Percentiles rank a stretch among this genome's conserved stretches.
phyloP scores from a whole-genome alignment of 768 basidiomycete species.

The Calocybe gangraenosa region DNA sequence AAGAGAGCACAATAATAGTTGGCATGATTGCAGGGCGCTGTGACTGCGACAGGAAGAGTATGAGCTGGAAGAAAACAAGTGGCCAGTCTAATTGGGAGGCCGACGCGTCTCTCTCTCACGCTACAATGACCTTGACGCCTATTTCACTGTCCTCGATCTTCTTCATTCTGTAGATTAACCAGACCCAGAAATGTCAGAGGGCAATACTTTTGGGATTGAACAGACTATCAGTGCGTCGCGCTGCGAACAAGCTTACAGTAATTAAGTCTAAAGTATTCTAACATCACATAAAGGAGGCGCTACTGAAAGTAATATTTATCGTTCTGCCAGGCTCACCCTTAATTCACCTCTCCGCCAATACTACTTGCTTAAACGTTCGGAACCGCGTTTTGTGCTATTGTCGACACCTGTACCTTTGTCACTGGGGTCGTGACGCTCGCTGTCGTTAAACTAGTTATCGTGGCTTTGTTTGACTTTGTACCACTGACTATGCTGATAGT shows the following conservation, averaged over 20 bases:
- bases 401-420: background rate
- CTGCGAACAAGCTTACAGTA: background rate
- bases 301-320: background rate
- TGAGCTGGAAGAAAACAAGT: too few relatives aligned
- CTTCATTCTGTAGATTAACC: too few relatives aligned
- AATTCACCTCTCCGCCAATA: constrained; percentile 26
- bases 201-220: too few relatives aligned
- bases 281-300: background rate
- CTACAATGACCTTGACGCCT: too few relatives aligned
- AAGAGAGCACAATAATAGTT: constrained; percentile 7
- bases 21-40: too few relatives aligned
- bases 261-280: background rate
- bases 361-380: constrained; percentile 20
- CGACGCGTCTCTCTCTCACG: too few relatives aligned
- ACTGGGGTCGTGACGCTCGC: constrained; percentile 1
- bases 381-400: constrained; percentile 6
- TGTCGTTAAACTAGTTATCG: background rate
- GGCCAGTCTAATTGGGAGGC: too few relatives aligned
- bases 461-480: constrained; percentile 1
- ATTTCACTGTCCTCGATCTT: too few relatives aligned
- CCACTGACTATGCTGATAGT: constrained; percentile 4
- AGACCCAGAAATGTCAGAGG: too few relatives aligned
- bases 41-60: background rate
- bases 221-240: too few relatives aligned
- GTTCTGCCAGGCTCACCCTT: background rate